Percentiles rank a stretch among this genome's conserved stretches.
Evolutionary conservation across 2,329 filamentous ascomycete species (phyloP).

Genomic region (Westerdykella ornata): DNA sequence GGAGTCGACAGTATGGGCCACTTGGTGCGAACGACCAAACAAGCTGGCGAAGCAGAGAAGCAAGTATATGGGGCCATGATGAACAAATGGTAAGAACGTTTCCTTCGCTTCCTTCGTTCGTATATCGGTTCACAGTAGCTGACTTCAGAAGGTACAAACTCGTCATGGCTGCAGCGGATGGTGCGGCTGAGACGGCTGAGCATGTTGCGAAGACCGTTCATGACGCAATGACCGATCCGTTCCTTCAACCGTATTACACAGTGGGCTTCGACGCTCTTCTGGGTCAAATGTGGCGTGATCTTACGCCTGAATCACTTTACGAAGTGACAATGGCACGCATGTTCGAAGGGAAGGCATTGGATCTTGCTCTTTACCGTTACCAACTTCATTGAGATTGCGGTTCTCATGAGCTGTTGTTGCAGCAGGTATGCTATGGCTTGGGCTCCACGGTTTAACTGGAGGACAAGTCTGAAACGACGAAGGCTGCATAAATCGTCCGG

Average conservation of each 20-base stretch:
- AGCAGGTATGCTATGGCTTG: no score
- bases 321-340: background rate
- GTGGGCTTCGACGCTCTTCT: conserved; percentile 1
- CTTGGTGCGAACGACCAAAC: background rate
- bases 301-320: conserved; percentile 1
- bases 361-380: background rate
- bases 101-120: no score
- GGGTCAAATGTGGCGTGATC: background rate
- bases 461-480: no score
- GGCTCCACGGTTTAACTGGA: no score
- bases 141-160: background rate
- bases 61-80: conserved; percentile 1
- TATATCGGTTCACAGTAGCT: background rate
- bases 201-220: conserved; percentile 1
- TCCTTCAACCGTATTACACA: conserved; percentile 2
- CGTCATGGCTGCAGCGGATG: background rate
- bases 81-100: background rate
- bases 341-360: background rate
- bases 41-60: background rate
- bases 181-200: background rate
- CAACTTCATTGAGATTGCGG: background rate
- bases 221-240: conserved; percentile 1
- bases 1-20: conserved; percentile 1
- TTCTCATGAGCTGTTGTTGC: no score
- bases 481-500: no score